Evolutionary conservation across 306 rosid genomes (phyloP), one percentile per base, ranked within the genome.

Genomic region (Lupinus albus): DNA sequence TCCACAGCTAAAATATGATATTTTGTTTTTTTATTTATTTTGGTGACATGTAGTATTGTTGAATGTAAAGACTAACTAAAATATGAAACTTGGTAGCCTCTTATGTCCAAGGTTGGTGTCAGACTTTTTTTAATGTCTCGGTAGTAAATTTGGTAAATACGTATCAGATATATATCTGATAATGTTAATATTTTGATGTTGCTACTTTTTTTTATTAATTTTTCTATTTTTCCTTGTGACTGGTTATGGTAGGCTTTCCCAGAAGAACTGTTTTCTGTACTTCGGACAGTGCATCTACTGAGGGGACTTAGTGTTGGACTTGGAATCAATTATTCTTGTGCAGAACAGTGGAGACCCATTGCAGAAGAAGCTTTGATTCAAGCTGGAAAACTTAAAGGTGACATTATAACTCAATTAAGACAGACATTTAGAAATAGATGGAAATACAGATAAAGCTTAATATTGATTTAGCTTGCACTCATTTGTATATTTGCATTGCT

Each of bases 221-320:
- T 17, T 36, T 51, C 47, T 66, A 58, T 68, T 68, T 18, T 46
- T 64, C 4, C 10, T 50, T 50, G 47, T 76, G 75, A 62, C 18
- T 59, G 58, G 32, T 73, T 71, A 6, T 68, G 52, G 18, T 61
- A 93, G 99, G 70, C 94, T 73, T 93, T 93, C 66, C 99, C 99
- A 11, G 99, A 93, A 71, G 99, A 93, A 73, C 82, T 93, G 53
- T 90, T 93, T 85, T 93, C 99, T 21, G 84, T 93, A 59, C 96
- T 93, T 68, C 81, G 97, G 71, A 93, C 97, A 0, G 96, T 93
- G 50, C 99, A 85, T 75, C 89, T 93, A 32, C 81, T 90, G 69
- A 88, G 99, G 81, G 99, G 99, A 72, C 91, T 93, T 39, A 93
- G 97, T 7, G 96, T 90, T 70, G 99, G 99, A 64, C 84, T 93